Conservation (phyloP, 768 basidiomycete genomes). For the Mycena sanguinolenta region DNA sequence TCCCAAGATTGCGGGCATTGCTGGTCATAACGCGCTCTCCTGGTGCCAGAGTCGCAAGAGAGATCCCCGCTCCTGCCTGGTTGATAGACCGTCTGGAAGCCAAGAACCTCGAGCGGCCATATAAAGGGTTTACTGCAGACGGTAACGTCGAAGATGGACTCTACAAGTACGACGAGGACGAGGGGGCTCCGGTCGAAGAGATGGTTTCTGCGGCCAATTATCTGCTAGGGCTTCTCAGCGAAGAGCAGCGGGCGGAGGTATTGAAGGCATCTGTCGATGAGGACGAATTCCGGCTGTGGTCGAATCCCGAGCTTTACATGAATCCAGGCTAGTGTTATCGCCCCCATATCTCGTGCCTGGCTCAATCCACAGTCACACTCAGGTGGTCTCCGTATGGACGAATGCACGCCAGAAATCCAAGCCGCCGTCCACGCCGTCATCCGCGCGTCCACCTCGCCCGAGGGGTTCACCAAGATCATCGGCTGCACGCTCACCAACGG, state of each 20-base stretch:
- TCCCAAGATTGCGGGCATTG: conserved; percentile 4
- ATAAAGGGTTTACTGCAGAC: conserved; percentile 5
- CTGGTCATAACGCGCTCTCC: neutral
- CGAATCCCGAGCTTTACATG: conserved; percentile 7
- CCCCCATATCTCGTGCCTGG: neutral
- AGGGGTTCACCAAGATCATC: conserved; percentile 4
- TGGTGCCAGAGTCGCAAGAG: conserved; percentile 7
- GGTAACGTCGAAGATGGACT: neutral
- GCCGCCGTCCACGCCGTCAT: neutral
- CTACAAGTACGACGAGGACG: neutral
- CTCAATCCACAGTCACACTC: neutral
- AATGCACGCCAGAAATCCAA: conserved; percentile 3
- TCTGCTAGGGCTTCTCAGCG: neutral
- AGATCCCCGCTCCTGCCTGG: neutral
- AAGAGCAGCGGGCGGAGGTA: neutral
- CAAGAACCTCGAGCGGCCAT: conserved; percentile 6
- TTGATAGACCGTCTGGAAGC: conserved; percentile 1
- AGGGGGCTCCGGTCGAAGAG: conserved; percentile 1
- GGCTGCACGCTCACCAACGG: conserved; percentile 12
- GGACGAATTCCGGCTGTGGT: conserved; percentile 6
- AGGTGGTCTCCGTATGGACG: conserved; percentile 10
- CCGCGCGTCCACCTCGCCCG: neutral
- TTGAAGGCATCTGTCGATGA: conserved; percentile 2
- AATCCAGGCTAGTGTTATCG: neutral
- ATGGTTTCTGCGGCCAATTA: neutral